Base-by-base conservation (phyloP, 139 green algal species). In the Closterium sp. region DNA sequence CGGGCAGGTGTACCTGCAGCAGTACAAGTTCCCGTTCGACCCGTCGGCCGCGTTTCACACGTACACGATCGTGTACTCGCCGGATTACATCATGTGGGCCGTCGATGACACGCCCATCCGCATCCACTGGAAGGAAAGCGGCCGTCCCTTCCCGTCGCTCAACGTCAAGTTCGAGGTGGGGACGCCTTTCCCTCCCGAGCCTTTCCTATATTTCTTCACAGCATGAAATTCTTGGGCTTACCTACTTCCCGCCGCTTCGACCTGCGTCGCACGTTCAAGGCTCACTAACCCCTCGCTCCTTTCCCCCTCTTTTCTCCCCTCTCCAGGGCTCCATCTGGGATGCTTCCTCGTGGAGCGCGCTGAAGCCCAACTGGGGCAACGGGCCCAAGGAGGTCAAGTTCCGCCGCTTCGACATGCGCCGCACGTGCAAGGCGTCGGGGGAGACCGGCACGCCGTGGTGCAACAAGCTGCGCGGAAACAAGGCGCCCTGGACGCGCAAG, bases 1-100 rank as follows among this genome's bases (percentile, higher is more conserved):
- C 55, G 55, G 55, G 55, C 55, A 76, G 16, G 55, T 76, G 55
- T 76, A 76, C 55, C 55, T 76, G 55, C 55, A 76, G 83, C 83
- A 86, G 83, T 86, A 86, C 83, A 86, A 32, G 83, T 86, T 86
- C 30, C 83, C 83, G 9, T 86, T 86, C 83, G 83, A 86, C n/a
- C 83, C 83, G 8, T 86, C 83, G 19, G 30, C 83, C n/a, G 83
- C 83, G 7, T 86, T 34, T 2, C 83, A 86, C 83, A 86, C 83
- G 2, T 86, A 86, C 83, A 86, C 83, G 19, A 86, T 86, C 83
- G 83, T 86, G 19, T 86, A 33, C 7, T 32, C 30, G 83, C 83
- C n/a, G n/a, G 30, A 32, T 32, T 34, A 21, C 83, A 28, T 86
- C 83, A 86, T 86, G 83, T 86, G 83, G 83, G 30, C 30, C 83